Evolutionary conservation across 2,329 filamentous ascomycete species (phyloP).

Genomic region (Fusarium virguliforme): DNA sequence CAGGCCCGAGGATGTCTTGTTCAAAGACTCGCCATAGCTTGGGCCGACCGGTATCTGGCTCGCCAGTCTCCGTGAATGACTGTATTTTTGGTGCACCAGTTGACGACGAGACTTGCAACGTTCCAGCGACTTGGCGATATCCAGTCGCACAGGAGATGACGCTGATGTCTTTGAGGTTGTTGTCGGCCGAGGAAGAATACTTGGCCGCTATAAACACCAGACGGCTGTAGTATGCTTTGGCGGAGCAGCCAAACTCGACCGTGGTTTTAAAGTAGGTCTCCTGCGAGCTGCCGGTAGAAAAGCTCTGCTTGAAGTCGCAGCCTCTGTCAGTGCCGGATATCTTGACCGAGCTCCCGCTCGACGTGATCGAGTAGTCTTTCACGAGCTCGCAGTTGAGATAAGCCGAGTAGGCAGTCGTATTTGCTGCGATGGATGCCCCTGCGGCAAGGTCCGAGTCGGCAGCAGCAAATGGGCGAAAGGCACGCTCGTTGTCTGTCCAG

Average conservation of each 20-base stretch:
- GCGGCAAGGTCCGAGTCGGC: neutral
- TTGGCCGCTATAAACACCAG: conserved; percentile 25
- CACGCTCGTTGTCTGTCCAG: conserved; percentile 30
- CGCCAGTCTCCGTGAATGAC: conserved; percentile 17
- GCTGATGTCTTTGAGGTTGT: conserved; percentile 21
- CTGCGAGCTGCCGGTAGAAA: conserved; percentile 9
- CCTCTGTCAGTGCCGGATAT: conserved; percentile 25
- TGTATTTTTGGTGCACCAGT: neutral
- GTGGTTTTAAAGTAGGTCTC: conserved; percentile 33
- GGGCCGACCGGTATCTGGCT: conserved; percentile 20
- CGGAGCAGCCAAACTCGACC: conserved; percentile 19
- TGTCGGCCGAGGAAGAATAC: conserved; percentile 19
- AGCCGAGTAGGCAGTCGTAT: conserved; percentile 25
- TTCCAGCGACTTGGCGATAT: conserved; percentile 22
- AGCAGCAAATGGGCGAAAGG: conserved; percentile 28
- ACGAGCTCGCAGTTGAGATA: conserved; percentile 27
- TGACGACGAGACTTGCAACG: conserved; percentile 10
- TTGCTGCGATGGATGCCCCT: conserved; percentile 7
- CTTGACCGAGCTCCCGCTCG: neutral
- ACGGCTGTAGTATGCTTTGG: conserved; percentile 29
- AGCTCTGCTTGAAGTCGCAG: conserved; percentile 30
- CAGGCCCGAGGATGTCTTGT: conserved; percentile 22
- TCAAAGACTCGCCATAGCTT: conserved; percentile 32
- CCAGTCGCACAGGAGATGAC: conserved; percentile 33
- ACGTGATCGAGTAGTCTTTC: conserved; percentile 17